Base-by-base conservation (phyloP, 2,329 filamentous ascomycete genomes). In the Geosmithia morbida region DNA sequence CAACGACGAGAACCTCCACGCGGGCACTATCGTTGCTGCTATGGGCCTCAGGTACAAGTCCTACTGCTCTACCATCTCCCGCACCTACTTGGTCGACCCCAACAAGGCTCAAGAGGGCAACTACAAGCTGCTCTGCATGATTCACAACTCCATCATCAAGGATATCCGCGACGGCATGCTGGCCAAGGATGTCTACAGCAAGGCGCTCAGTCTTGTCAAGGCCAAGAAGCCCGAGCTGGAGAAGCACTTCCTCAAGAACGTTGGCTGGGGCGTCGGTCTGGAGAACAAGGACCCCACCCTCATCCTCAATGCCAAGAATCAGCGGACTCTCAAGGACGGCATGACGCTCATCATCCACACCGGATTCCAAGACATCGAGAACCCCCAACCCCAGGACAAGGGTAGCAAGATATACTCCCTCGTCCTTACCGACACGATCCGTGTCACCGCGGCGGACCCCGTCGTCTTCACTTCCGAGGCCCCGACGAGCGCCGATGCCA, bases 271-370 rank as follows among this genome's bases (percentile, higher is more conserved):
- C 44, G 86, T 98, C 56, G 94, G 92, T 51, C 86, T 97, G 42
- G 94, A 98, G 68, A 85, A 84, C 53, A 81, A 85, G 56, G 92
- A 98, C 60, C 69, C 76, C 2, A 90, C 87, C 4, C 75, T 98
- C 50, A 66, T 92, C 2, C 70, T 98, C 39, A 97, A 87, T 57
- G 84, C 73, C 50, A 98, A 98, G 69, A 97, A 89, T 61, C 73
- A 70, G 26, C 79, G 89, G 46, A 75, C 77, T 5, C 69, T 98
- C 49, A 94, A 90, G 64, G 94, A 97, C 59, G 94, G 94, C 53
- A 98, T 98, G 92, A 98, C 92, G 0, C 74, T 98, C 13, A 85
- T 84, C 57, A 79, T 98, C 56, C 88, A 86, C 30, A 92, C 90
- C 4, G 89, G 90, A 11, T 85, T 98, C 58, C 83, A 81, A 50